Conservation (phyloP, 805 yeast species). For the Saturnispora halmiae region DNA sequence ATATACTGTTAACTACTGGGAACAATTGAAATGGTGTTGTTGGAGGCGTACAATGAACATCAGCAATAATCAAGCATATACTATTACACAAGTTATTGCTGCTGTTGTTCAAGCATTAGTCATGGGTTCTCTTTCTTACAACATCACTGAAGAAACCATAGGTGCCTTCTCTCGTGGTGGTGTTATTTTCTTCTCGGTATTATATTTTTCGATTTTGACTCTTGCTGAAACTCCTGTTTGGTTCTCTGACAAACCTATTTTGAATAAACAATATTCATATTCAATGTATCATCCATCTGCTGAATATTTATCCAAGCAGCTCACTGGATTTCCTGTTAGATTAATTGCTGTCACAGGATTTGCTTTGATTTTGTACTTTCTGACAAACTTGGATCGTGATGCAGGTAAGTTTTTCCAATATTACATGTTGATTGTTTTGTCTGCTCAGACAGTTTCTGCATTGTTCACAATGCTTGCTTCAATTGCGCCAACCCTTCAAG, state of each 20-base stretch:
- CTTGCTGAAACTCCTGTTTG: slow-evolving; percentile 53
- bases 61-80: slow-evolving; percentile 48
- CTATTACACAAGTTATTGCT: slow-evolving; percentile 40
- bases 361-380: slow-evolving; percentile 40
- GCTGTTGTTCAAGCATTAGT: slow-evolving; percentile 47
- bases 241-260: slow-evolving; percentile 52
- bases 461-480: slow-evolving; percentile 48
- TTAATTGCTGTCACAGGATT: slow-evolving; percentile 40
- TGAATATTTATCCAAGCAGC: slow-evolving; percentile 47
- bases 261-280: slow-evolving; percentile 54
- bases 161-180: slow-evolving; percentile 46
- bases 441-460: slow-evolving; percentile 38
- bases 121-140: slow-evolving; percentile 41
- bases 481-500: slow-evolving; percentile 36
- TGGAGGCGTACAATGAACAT: slow-evolving; percentile 46
- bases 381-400: slow-evolving; percentile 40
- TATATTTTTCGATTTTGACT: slow-evolving; percentile 52
- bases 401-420: slow-evolving; percentile 44
- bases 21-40: slow-evolving; percentile 44
- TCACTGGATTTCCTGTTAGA: slow-evolving; percentile 51
- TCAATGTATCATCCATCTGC: slow-evolving; percentile 61
- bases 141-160: slow-evolving; percentile 13
- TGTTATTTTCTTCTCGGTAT: slow-evolving; percentile 48
- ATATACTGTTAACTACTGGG: slow-evolving; percentile 34
- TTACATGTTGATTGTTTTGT: slow-evolving; percentile 4